A percentile compares a stretch with the other conserved stretches of the same genome.
phyloP scores from a whole-genome alignment of 306 rosid species.

The Argentina anserina region DNA sequence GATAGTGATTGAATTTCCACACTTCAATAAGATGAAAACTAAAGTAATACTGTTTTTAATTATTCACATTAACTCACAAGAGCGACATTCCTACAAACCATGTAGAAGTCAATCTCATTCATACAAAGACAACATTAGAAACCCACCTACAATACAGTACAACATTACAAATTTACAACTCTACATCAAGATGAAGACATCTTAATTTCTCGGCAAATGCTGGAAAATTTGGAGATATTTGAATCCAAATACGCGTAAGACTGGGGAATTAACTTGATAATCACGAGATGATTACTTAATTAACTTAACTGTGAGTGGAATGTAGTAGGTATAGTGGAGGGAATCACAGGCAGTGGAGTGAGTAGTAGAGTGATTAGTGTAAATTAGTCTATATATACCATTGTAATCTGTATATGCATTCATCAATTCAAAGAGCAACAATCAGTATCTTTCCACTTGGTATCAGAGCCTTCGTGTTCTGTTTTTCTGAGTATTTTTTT shows the following conservation, averaged over 20 bases:
- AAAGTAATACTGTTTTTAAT: neutral
- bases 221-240: neutral
- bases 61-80: neutral
- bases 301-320: no score
- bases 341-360: no score
- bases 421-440: no score
- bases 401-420: no score
- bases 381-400: no score
- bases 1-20: neutral
- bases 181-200: neutral
- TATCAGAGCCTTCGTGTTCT: no score
- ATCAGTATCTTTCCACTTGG: no score
- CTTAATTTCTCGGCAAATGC: neutral
- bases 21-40: neutral
- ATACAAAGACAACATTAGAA: neutral
- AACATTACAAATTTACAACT: neutral
- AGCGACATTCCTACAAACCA: neutral
- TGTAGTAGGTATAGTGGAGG: no score
- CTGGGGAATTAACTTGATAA: neutral
- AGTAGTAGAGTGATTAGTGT: no score
- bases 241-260: neutral
- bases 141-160: neutral
- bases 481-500: no score
- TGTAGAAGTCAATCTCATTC: neutral
- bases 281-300: neutral